A percentile compares a stretch with the other conserved stretches of the same genome.
Conservation (phyloP, 179 eudicot species). For the Drosera spatulata region DNA sequence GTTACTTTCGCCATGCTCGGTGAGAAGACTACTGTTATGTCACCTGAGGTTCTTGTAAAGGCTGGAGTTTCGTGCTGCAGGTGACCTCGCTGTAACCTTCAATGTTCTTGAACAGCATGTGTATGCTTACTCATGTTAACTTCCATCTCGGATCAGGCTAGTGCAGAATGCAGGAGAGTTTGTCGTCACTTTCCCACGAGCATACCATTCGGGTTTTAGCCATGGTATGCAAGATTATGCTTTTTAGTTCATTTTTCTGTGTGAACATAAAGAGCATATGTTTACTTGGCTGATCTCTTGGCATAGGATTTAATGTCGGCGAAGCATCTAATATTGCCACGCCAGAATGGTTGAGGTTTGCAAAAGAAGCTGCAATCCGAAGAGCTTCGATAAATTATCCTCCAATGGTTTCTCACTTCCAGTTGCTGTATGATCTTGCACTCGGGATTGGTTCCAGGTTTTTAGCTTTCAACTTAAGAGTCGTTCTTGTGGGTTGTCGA, state of each 20-base stretch:
- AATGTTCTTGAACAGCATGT: not conserved
- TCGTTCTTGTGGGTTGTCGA: too few species aligned
- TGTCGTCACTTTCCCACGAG: slow-evolving; percentile 95
- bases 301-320: slow-evolving; percentile 73
- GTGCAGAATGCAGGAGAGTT: slow-evolving; percentile 99
- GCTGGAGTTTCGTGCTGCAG: slow-evolving; percentile 99
- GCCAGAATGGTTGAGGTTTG: slow-evolving; percentile 92
- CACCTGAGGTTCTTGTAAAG: slow-evolving; percentile 83
- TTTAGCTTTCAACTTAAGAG: too few species aligned
- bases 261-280: slow-evolving; percentile 1
- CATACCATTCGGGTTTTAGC: slow-evolving; percentile 98
- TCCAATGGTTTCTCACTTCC: slow-evolving; percentile 97
- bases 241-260: slow-evolving; percentile 1
- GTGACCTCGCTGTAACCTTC: slow-evolving; percentile 22
- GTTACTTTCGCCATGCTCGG: slow-evolving; percentile 90
- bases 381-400: slow-evolving; percentile 92
- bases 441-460: slow-evolving; percentile 72
- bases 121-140: slow-evolving; percentile 7
- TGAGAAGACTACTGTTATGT: slow-evolving; percentile 96
- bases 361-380: slow-evolving; percentile 95
- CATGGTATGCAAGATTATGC: slow-evolving; percentile 44
- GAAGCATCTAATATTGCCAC: slow-evolving; percentile 98
- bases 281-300: slow-evolving; percentile 1
- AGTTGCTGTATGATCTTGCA: slow-evolving; percentile 89
- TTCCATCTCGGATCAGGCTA: slow-evolving; percentile 46